Conservation (phyloP, 805 yeast species). For the Candida khao-thaluensis region DNA sequence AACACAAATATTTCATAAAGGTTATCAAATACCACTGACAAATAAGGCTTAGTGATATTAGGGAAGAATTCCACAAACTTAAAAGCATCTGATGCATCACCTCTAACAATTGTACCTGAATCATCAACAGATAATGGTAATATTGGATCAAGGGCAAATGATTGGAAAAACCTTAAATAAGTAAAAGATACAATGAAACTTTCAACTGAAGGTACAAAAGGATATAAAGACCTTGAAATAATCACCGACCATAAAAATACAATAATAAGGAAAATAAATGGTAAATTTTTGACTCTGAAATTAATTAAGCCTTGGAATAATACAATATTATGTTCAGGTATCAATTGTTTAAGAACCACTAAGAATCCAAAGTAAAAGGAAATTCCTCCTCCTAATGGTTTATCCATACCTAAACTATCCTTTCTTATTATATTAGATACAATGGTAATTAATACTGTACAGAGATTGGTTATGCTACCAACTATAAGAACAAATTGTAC, state of each 20-base stretch:
- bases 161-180: slow-evolving; percentile 76
- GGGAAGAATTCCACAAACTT: slow-evolving; percentile 86
- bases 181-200: slow-evolving; percentile 71
- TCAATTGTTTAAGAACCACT: slow-evolving; percentile 56
- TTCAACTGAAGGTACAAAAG: slow-evolving; percentile 53
- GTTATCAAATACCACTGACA: slow-evolving; percentile 50
- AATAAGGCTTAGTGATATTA: slow-evolving; percentile 47
- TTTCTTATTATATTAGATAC: slow-evolving; percentile 34
- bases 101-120: slow-evolving; percentile 43
- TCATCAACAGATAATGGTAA: slow-evolving; percentile 45
- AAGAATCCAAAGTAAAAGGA: slow-evolving; percentile 53
- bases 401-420: slow-evolving; percentile 37
- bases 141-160: slow-evolving; percentile 52
- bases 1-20: slow-evolving; percentile 36
- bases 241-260: slow-evolving; percentile 36
- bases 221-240: slow-evolving; percentile 38
- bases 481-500: slow-evolving; percentile 50
- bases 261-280: slow-evolving; percentile 43
- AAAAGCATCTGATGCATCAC: slow-evolving; percentile 91
- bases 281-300: slow-evolving; percentile 61
- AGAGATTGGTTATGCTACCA: slow-evolving; percentile 55
- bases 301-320: slow-evolving; percentile 45
- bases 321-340: slow-evolving; percentile 56
- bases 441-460: slow-evolving; percentile 45
- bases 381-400: slow-evolving; percentile 53